These are phyloP conservation scores for Phytophthora megakarya DNA, from an alignment of 352 stramenopile species.

Conservation along the genomic window DNA sequence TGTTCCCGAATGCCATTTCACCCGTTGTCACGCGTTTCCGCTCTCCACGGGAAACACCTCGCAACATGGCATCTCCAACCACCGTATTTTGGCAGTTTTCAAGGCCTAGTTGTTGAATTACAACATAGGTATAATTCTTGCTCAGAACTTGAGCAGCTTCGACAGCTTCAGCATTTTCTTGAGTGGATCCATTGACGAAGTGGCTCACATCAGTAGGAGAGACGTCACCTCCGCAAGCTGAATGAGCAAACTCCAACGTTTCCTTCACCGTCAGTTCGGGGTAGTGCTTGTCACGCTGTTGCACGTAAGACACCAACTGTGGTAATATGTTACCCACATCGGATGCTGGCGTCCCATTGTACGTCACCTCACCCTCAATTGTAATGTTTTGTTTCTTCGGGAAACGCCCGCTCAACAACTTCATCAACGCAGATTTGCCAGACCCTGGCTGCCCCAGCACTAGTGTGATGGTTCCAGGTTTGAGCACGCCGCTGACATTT, in stretches of 20 bases:
- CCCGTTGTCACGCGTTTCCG: conserved; percentile 1
- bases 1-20: conserved; percentile 4
- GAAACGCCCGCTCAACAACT: neutral
- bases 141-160: neutral
- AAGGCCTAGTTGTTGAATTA: conserved; percentile 37
- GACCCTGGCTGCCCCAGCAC: neutral
- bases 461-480: neutral
- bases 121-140: conserved; percentile 25
- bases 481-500: neutral
- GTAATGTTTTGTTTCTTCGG: neutral
- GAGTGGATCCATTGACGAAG: too few species aligned
- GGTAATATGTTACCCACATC: neutral
- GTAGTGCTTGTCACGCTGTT: neutral
- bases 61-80: conserved; percentile 45
- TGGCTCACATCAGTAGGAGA: too few species aligned
- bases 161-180: too few species aligned
- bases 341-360: neutral
- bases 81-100: conserved; percentile 48
- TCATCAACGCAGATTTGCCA: neutral
- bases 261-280: neutral
- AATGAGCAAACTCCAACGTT: neutral
- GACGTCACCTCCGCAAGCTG: neutral
- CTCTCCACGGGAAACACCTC: conserved; percentile 60
- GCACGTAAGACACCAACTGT: neutral
- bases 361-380: neutral